Conservation (phyloP, 208 protist genomes). For the Acanthamoeba rhysodes region DNA sequence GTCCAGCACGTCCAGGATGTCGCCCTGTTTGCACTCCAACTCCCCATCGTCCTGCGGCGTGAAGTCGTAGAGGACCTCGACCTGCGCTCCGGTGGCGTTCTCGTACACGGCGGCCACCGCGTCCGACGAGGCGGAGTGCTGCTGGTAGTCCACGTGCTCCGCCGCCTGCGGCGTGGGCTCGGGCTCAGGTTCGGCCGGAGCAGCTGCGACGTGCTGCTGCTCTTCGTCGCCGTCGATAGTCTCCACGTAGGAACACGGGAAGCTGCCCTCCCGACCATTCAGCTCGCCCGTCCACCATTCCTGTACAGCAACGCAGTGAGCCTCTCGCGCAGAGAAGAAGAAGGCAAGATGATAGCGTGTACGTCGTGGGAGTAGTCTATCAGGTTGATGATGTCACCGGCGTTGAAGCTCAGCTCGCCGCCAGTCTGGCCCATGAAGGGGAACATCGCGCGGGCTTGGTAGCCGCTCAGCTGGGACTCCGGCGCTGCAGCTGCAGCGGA, state of each 20-base stretch:
- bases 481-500: neutral
- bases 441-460: neutral
- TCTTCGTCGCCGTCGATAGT: neutral
- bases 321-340: neutral
- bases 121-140: neutral
- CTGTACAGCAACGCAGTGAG: neutral
- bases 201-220: neutral
- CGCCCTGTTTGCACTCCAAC: neutral
- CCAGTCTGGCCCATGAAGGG: neutral
- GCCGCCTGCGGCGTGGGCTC: neutral
- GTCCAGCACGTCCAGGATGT: neutral
- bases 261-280: constrained; percentile 3
- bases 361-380: neutral
- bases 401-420: constrained; percentile 8
- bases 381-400: constrained; percentile 31
- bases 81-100: neutral
- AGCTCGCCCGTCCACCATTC: constrained; percentile 32
- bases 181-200: neutral
- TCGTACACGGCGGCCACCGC: no score
- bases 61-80: constrained; percentile 50
- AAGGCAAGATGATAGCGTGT: neutral
- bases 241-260: constrained; percentile 25
- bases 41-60: neutral
- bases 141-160: no score
- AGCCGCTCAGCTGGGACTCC: neutral